Base-by-base conservation (phyloP, 331 rosid genomes). In the Telfairia occidentalis region DNA sequence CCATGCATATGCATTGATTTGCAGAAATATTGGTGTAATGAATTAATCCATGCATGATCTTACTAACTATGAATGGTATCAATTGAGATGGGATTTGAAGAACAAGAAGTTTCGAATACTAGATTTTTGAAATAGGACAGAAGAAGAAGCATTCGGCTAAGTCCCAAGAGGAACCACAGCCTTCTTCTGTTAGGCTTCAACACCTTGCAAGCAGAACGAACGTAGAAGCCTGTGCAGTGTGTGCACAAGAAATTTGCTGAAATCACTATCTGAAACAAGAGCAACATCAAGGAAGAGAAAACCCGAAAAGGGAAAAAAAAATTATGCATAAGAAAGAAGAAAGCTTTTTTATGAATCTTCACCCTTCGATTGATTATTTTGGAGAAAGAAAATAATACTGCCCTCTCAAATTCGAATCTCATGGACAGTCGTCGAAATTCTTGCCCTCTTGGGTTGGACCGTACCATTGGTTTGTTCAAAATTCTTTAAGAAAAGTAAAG, bases 381-480 rank as follows among this genome's bases (percentile, higher is more conserved):
- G 61, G 65, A 55, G 77, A 45, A 60, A 52, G 69, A 82, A 78
- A 69, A 37, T 53, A 19, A 37, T 45, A 76, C 9, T 21, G 15
- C 26, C 50, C 53, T 26, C 78, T 45, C 74, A 50, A 82, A n/a
- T 78, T 21, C 58, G 75, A 67, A 83, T 83, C 82, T 60, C 32
- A 43, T 37, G 75, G 74, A 74, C 23, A 76, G 61, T 77, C 3
- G 74, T 73, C 32, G 40, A 61, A 75, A 76, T 73, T 42, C 73
- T 40, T 32, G 5, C 5, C 37, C 59, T 80, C 55, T 63, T 38
- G 82, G 72, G 63, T 74, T 35, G 16, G 71, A 73, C 80, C 74
- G 42, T 65, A 80, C 82, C 32, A 76, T 69, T 70, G 61, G 80
- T 49, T 73, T 40, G 43, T 42, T 40, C 59, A 50, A 71, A 43